Conservation (phyloP, 805 yeast genomes). For the Blastobotrys muscicola region DNA sequence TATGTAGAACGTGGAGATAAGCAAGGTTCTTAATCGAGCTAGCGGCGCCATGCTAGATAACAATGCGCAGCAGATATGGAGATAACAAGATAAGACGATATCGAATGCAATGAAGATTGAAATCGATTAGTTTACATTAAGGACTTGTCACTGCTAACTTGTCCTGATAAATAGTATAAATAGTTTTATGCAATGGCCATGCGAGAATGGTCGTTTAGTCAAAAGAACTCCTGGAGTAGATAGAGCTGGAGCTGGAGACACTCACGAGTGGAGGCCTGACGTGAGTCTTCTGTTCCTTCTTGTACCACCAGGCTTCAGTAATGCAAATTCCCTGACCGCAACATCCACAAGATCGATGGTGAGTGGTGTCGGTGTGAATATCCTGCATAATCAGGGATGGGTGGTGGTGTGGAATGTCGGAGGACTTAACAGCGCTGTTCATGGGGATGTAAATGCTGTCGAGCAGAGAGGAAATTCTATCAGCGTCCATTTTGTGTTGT, state of each 20-base stretch:
- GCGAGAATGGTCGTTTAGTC: too few species aligned
- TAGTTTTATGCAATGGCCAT: neutral
- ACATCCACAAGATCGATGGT: conserved; percentile 35
- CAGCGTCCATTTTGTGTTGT: conserved; percentile 33
- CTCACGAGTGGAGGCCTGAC: neutral
- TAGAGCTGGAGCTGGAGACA: neutral
- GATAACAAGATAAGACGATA: too few species aligned
- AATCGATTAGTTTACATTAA: neutral
- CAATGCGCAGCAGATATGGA: too few species aligned
- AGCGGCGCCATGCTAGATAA: too few species aligned
- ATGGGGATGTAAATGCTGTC: conserved; percentile 43
- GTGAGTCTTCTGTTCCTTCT: conserved; percentile 4
- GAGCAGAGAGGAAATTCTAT: conserved; percentile 30
- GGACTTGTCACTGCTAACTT: too few species aligned
- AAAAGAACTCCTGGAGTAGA: too few species aligned
- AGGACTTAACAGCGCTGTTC: conserved; percentile 13
- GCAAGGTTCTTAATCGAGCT: too few species aligned
- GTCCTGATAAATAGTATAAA: conserved; percentile 2
- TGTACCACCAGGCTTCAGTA: conserved; percentile 32
- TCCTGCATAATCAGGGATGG: conserved; percentile 53
- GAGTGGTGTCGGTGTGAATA: conserved; percentile 41
- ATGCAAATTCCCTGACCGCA: conserved; percentile 31
- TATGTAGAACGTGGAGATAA: too few species aligned
- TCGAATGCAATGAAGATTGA: too few species aligned
- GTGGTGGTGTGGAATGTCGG: conserved; percentile 39